Base-by-base conservation (phyloP, 352 stramenopile species). In the Globisporangium polare region DNA sequence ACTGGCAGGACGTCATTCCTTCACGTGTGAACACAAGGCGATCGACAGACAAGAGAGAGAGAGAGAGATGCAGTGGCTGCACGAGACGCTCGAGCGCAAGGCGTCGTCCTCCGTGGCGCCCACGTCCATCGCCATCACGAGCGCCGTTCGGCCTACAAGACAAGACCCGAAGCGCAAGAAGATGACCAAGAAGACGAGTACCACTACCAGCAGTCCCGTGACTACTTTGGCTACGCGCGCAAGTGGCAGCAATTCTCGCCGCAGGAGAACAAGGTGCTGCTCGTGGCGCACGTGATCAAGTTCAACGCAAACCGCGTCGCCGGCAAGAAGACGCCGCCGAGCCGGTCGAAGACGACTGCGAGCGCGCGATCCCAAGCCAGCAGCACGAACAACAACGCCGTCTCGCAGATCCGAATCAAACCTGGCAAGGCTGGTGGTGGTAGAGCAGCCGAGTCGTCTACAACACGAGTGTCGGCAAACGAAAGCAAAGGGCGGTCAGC, bases 251-350 rank as follows among this genome's bases (percentile, higher is more conserved):
- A 29, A 27, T 74, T 71, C 53, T 74, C 58, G 13, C 29, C 4
- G 0, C 53, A 74, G 42, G 67, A 74, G 55, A 72, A 69, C 9
- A 26, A 29, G 0, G 47, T 77, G 0, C 26, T 77, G 18, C 59
- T 77, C 1, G 68, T 77, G 8, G 59, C 58, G 7, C 63, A 77
- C 24, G 63, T 77, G 24, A 60, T 59, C 9, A 74, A 72, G 42
- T 72, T 61, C 46, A 71, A 71, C 33, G 31, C 6, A 6, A 39
- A 41, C 33, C 39, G n/a, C n/a, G n/a, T n/a, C n/a, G n/a, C n/a
- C n/a, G n/a, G n/a, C n/a, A n/a, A n/a, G n/a, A n/a, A n/a, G n/a
- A n/a, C n/a, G n/a, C n/a, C n/a, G n/a, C n/a, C n/a, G n/a, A n/a
- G n/a, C n/a, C n/a, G n/a, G n/a, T n/a, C n/a, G n/a, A n/a, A n/a